phyloP scores from a whole-genome alignment of 768 basidiomycete species.

The Cyclocybe cylindracea region DNA sequence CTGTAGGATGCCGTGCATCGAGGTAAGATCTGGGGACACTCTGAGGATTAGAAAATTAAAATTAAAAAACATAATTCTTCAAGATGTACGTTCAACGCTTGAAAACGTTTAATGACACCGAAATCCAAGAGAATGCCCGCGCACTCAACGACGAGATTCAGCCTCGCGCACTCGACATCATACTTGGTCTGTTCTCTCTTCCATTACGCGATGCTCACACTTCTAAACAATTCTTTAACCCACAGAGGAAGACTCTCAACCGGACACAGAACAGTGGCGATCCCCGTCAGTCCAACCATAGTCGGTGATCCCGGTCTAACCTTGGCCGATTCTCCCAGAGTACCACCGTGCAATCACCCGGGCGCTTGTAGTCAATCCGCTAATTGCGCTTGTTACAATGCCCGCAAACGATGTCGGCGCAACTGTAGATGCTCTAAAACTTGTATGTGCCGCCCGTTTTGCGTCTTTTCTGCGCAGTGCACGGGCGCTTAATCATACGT shows the following conservation, averaged over 20 bases:
- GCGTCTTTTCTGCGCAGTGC: slow-evolving; percentile 3
- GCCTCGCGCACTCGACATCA: not conserved
- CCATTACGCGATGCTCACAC: no score
- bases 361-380: slow-evolving; percentile 43
- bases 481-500: slow-evolving; percentile 1
- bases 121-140: not conserved
- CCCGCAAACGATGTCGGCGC: slow-evolving; percentile 43
- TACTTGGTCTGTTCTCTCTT: slow-evolving; percentile 7
- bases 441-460: slow-evolving; percentile 30
- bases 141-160: not conserved
- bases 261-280: not conserved
- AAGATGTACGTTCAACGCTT: slow-evolving; percentile 25
- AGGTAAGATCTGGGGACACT: slow-evolving; percentile 32
- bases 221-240: no score
- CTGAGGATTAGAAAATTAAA: slow-evolving; percentile 15
- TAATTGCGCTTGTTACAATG: slow-evolving; percentile 40
- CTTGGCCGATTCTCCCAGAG: slow-evolving; percentile 17
- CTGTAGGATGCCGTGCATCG: slow-evolving; percentile 46
- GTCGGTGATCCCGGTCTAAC: not conserved
- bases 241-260: no score
- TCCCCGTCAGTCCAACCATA: not conserved
- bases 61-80: slow-evolving; percentile 18
- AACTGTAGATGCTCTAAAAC: slow-evolving; percentile 46
- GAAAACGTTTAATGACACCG: slow-evolving; percentile 14
- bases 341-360: slow-evolving; percentile 43